Evolutionary conservation across 169 alveolate species (phyloP).

Genomic region (Babesia caballi): DNA sequence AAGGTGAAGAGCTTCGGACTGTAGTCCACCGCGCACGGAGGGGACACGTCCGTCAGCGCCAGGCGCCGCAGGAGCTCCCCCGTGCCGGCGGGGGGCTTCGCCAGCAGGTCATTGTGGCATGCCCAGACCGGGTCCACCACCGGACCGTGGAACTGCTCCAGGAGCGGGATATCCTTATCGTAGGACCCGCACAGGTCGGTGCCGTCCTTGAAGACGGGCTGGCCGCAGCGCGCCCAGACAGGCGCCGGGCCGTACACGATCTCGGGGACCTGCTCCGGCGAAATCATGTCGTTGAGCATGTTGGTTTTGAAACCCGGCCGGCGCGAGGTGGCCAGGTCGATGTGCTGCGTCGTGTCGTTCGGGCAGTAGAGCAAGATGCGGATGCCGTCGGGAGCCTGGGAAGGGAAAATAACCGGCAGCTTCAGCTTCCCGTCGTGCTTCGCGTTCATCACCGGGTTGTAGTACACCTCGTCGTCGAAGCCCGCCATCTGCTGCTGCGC

Average conservation of each 20-base stretch:
- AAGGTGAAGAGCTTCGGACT: slow-evolving; percentile 60
- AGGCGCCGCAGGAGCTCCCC: slow-evolving; percentile 11
- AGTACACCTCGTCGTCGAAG: slow-evolving; percentile 46
- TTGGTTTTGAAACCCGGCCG: slow-evolving; percentile 13
- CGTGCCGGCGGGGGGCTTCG: background rate
- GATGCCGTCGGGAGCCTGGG: slow-evolving; percentile 64
- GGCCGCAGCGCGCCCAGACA: slow-evolving; percentile 27
- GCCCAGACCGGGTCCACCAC: slow-evolving; percentile 63
- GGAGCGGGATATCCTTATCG: background rate
- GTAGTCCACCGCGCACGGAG: slow-evolving; percentile 57
- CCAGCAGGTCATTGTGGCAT: slow-evolving; percentile 1
- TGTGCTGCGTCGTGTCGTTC: background rate
- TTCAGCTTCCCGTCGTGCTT: slow-evolving; percentile 49
- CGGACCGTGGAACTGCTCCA: slow-evolving; percentile 27
- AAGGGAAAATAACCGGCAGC: slow-evolving; percentile 46
- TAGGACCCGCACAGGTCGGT: slow-evolving; percentile 27
- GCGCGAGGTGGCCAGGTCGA: background rate
- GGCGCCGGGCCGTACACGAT: slow-evolving; percentile 59
- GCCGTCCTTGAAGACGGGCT: slow-evolving; percentile 46
- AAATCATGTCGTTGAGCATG: slow-evolving; percentile 23
- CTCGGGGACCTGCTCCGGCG: slow-evolving; percentile 49
- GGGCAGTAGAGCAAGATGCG: slow-evolving; percentile 51
- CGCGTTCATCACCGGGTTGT: slow-evolving; percentile 50
- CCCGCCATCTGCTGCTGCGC: background rate
- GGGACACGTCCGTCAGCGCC: slow-evolving; percentile 37